Percentiles rank a stretch among this genome's conserved stretches.
Conservation (phyloP, 306 rosid genomes). For the Quercus ilex region DNA sequence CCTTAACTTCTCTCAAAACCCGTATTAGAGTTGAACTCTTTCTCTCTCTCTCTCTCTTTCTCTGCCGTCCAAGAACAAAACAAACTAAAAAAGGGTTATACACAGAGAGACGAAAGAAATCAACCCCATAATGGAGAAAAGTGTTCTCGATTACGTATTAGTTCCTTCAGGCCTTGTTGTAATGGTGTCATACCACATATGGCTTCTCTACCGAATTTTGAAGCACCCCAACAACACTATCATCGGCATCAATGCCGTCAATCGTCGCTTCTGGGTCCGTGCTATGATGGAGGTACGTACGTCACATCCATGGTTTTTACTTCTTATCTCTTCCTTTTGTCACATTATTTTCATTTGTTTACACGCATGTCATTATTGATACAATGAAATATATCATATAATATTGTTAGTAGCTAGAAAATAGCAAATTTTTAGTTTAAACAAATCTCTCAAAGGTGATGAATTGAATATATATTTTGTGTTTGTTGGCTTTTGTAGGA, state of each 20-base stretch:
- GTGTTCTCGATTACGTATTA: slow-evolving; percentile 40
- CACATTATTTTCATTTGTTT: neutral
- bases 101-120: neutral
- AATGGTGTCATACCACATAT: slow-evolving; percentile 64
- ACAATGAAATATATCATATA: too few species aligned
- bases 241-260: slow-evolving; percentile 78
- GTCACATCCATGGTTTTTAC: neutral
- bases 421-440: too few species aligned
- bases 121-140: slow-evolving; percentile 51
- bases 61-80: neutral
- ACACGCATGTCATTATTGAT: neutral
- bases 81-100: neutral
- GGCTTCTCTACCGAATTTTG: slow-evolving; percentile 58
- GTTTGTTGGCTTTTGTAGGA: slow-evolving; percentile 34
- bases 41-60: neutral
- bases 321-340: neutral
- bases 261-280: slow-evolving; percentile 83
- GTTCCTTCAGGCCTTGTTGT: slow-evolving; percentile 58
- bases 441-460: too few species aligned
- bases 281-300: slow-evolving; percentile 90
- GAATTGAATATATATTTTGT: too few species aligned
- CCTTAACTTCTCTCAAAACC: slow-evolving; percentile 1
- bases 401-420: too few species aligned
- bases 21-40: slow-evolving; percentile 22
- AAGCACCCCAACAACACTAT: slow-evolving; percentile 67